Conservation (phyloP, 163 green algal genomes). For the Volvox carteri region DNA sequence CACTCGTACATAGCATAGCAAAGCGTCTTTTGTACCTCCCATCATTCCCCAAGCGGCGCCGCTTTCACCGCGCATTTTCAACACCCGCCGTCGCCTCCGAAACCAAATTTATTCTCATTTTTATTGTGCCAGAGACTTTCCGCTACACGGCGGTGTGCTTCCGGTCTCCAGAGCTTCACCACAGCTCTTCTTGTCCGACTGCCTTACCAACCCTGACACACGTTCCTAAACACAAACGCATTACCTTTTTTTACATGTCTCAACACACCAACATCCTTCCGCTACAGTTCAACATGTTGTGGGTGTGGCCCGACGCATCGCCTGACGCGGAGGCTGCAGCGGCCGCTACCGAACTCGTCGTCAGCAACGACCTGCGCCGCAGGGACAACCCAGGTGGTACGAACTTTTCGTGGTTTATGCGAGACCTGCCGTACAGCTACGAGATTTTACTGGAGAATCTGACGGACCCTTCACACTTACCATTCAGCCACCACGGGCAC, state of each 20-base stretch:
- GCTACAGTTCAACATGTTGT: constrained; percentile 42
- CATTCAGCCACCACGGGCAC: constrained; percentile 46
- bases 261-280: neutral
- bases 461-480: constrained; percentile 37
- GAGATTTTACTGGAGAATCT: constrained; percentile 55
- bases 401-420: constrained; percentile 45
- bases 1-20: no score
- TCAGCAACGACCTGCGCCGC: neutral
- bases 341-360: neutral
- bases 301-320: constrained; percentile 42
- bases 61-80: no score
- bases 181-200: no score
- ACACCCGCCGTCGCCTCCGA: neutral
- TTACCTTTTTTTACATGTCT: neutral
- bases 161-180: no score
- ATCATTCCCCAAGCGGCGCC: no score
- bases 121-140: no score
- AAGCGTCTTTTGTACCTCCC: no score
- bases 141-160: no score
- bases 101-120: no score
- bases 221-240: no score
- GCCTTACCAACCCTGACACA: no score
- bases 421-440: constrained; percentile 50
- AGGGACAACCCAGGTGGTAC: neutral
- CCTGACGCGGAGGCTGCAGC: neutral